These are phyloP conservation scores for Clarireedia hainanense DNA, from an alignment of 2,329 filamentous ascomycete species.

Conservation along the genomic window DNA sequence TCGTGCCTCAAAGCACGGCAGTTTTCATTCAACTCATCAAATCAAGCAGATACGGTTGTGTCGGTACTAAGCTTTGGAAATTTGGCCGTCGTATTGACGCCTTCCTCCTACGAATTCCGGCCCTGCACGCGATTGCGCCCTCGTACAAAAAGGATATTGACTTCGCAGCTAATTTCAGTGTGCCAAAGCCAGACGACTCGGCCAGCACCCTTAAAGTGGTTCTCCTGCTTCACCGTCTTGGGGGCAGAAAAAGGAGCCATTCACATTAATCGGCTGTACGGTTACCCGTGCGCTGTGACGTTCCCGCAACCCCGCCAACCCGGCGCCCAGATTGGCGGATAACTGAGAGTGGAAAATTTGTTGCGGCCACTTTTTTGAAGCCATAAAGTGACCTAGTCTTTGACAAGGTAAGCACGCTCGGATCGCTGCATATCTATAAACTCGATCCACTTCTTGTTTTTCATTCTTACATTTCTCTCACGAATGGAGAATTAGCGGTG, in stretches of 20 bases:
- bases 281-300: conserved; percentile 24
- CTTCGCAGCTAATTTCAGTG: not conserved
- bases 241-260: conserved; percentile 4
- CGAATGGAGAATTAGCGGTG: conserved; percentile 22
- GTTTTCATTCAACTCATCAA: conserved; percentile 13
- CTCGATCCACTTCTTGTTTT: conserved; percentile 5
- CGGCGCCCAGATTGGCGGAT: conserved; percentile 25
- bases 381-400: conserved; percentile 2
- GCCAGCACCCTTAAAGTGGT: not conserved
- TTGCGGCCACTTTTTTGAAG: not conserved
- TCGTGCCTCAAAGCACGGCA: conserved; percentile 26
- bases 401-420: conserved; percentile 20
- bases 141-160: not conserved
- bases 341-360: conserved; percentile 17
- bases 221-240: not conserved
- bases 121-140: not conserved
- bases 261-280: conserved; percentile 19
- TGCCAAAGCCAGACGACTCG: not conserved
- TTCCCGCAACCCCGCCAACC: conserved; percentile 17
- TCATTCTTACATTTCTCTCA: conserved; percentile 10
- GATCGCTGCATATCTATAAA: conserved; percentile 22
- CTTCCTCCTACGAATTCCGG: not conserved
- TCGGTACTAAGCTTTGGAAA: not conserved
- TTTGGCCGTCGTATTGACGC: not conserved
- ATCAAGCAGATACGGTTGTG: not conserved